Evolutionary conservation across 2,329 filamentous ascomycete species (phyloP).

Genomic region (Talaromyces sp.): DNA sequence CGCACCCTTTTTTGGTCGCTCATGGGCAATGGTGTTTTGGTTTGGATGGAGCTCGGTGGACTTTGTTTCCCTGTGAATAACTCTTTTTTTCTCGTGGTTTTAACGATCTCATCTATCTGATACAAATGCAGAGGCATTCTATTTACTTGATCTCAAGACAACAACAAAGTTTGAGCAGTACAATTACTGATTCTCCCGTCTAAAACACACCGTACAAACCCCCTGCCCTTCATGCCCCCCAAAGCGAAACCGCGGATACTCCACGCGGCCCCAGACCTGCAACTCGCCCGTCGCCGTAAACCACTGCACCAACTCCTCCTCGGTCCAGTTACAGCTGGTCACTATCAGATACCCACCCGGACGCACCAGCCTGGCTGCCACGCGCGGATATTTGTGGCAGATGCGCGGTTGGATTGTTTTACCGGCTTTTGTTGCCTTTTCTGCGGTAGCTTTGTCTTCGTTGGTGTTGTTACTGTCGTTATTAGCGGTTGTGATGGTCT

Average conservation of each 20-base stretch:
- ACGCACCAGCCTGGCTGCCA: constrained; percentile 63
- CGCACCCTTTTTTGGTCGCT: background rate
- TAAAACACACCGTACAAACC: constrained; percentile 15
- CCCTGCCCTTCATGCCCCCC: constrained; percentile 14
- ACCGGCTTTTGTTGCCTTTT: constrained; percentile 8
- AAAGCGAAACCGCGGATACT: constrained; percentile 67
- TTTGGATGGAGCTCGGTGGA: background rate
- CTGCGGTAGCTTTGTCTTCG: background rate
- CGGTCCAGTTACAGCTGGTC: constrained; percentile 98
- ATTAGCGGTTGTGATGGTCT: constrained; percentile 16
- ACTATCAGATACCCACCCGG: constrained; percentile 70
- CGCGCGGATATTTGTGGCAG: constrained; percentile 68
- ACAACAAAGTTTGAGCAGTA: background rate
- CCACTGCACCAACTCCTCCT: constrained; percentile 75
- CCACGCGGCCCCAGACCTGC: constrained; percentile 60
- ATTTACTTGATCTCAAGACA: background rate
- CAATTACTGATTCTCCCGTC: background rate
- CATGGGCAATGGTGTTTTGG: background rate
- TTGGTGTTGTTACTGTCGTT: background rate
- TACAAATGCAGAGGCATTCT: background rate
- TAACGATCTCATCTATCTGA: background rate
- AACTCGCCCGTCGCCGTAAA: constrained; percentile 56
- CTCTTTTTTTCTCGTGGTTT: background rate
- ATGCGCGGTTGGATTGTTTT: constrained; percentile 45
- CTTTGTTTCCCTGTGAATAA: background rate